These are phyloP conservation scores for Lasiodiplodia gonubiensis DNA, from an alignment of 2,329 filamentous ascomycete genomes.

Conservation along the genomic window DNA sequence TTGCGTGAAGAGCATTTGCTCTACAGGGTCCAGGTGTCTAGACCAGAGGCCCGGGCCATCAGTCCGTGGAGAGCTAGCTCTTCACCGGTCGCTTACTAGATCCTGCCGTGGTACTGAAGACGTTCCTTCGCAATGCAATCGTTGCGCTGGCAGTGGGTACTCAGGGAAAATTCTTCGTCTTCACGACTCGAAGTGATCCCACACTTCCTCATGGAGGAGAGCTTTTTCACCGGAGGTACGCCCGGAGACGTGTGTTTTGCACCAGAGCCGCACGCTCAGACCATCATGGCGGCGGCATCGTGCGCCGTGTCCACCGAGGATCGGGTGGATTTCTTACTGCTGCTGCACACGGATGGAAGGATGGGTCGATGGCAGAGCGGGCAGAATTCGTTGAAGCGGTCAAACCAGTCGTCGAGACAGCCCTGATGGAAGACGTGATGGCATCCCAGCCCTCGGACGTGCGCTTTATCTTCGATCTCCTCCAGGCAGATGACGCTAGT, in stretches of 20 bases:
- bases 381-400: constrained; percentile 45
- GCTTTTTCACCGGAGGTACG: neutral
- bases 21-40: neutral
- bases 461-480: constrained; percentile 40
- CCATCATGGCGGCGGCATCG: constrained; percentile 25
- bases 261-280: constrained; percentile 5
- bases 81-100: constrained; percentile 21
- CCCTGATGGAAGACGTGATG: constrained; percentile 45
- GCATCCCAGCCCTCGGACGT: constrained; percentile 44
- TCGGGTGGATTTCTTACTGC: constrained; percentile 5
- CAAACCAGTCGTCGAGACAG: constrained; percentile 48
- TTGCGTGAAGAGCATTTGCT: constrained; percentile 11
- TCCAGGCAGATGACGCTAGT: constrained; percentile 47
- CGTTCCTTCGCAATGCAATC: constrained; percentile 4
- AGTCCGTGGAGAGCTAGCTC: neutral
- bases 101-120: neutral
- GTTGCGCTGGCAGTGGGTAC: constrained; percentile 14
- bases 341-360: constrained; percentile 33
- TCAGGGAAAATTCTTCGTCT: constrained; percentile 17
- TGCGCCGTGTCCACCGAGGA: constrained; percentile 19
- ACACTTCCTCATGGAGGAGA: neutral
- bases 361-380: constrained; percentile 47
- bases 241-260: neutral
- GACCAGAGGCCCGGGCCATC: constrained; percentile 10
- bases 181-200: constrained; percentile 2